Percentiles rank a stretch among this genome's conserved stretches.
These are phyloP conservation scores for Calvatia gigantea DNA, from an alignment of 768 basidiomycete genomes.

Conservation along the genomic window DNA sequence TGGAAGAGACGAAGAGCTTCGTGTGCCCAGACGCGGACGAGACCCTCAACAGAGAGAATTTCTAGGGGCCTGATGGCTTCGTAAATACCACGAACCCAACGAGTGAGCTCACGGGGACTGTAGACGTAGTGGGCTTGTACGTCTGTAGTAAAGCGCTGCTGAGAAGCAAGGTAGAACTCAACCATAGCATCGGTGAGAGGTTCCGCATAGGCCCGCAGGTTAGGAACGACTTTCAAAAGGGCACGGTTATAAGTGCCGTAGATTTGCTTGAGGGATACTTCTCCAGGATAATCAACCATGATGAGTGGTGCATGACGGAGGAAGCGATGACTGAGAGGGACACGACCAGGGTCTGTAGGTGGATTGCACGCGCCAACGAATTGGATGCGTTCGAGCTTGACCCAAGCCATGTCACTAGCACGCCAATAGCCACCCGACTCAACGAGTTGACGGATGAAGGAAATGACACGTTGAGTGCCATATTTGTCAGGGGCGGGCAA, in stretches of 20 bases:
- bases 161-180: constrained; percentile 89
- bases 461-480: constrained; percentile 97
- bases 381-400: constrained; percentile 96
- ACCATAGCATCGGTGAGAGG: constrained; percentile 99
- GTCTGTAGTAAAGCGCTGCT: constrained; percentile 93
- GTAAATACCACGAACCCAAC: constrained; percentile 97
- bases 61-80: constrained; percentile 95
- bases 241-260: constrained; percentile 98
- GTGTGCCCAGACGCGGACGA: constrained; percentile 97
- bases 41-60: constrained; percentile 88
- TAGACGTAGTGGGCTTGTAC: constrained; percentile 99
- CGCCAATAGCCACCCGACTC: constrained; percentile 96
- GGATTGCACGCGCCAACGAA: constrained; percentile 99
- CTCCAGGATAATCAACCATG: constrained; percentile 99
- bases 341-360: constrained; percentile 97
- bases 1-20: constrained; percentile 97
- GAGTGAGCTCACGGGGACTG: constrained; percentile 96
- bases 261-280: constrained; percentile 94
- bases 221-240: constrained; percentile 92
- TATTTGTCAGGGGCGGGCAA: constrained; percentile 96
- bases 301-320: constrained; percentile 94
- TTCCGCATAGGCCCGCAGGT: constrained; percentile 87
- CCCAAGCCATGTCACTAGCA: constrained; percentile 93
- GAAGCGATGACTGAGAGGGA: constrained; percentile 97
- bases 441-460: constrained; percentile 95